These are phyloP conservation scores for Babesia bovis DNA, from an alignment of 169 alveolate genomes.

Conservation along the genomic window DNA sequence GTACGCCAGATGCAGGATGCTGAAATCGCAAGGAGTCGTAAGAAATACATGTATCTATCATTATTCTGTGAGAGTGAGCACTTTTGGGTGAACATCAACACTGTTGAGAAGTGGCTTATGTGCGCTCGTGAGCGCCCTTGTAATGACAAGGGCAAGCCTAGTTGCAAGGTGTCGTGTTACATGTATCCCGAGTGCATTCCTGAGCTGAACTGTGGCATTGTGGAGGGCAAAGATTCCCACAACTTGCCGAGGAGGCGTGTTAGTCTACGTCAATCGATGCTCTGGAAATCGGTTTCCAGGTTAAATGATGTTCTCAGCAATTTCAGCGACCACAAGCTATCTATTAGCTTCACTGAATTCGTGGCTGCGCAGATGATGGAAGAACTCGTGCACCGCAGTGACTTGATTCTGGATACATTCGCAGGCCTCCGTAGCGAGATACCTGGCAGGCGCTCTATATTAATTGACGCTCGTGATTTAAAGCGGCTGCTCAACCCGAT, in stretches of 20 bases:
- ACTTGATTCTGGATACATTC: slow-evolving; percentile 54
- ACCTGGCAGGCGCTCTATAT: slow-evolving; percentile 62
- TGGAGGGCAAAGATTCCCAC: background rate
- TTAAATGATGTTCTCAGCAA: slow-evolving; percentile 16
- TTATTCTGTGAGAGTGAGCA: slow-evolving; percentile 36
- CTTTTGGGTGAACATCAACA: slow-evolving; percentile 20
- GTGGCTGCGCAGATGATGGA: slow-evolving; percentile 59
- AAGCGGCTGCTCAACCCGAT: slow-evolving; percentile 46
- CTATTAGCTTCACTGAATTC: slow-evolving; percentile 61
- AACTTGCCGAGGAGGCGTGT: slow-evolving; percentile 22
- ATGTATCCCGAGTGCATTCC: slow-evolving; percentile 22
- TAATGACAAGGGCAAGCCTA: background rate
- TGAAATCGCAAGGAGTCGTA: slow-evolving; percentile 15
- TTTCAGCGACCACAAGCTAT: slow-evolving; percentile 34
- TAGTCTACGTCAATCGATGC: slow-evolving; percentile 32
- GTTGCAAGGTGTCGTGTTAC: background rate
- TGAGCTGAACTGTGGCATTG: background rate
- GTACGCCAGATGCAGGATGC: slow-evolving; percentile 51
- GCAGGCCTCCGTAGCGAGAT: slow-evolving; percentile 64
- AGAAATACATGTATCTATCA: slow-evolving; percentile 43
- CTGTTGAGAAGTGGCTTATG: slow-evolving; percentile 41
- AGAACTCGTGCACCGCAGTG: slow-evolving; percentile 38
- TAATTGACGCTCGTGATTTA: slow-evolving; percentile 53
- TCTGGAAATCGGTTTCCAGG: slow-evolving; percentile 50
- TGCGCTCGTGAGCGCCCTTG: slow-evolving; percentile 14